These are phyloP conservation scores for Tuber brumale DNA, from an alignment of 495 filamentous ascomycete species.

Conservation along the genomic window DNA sequence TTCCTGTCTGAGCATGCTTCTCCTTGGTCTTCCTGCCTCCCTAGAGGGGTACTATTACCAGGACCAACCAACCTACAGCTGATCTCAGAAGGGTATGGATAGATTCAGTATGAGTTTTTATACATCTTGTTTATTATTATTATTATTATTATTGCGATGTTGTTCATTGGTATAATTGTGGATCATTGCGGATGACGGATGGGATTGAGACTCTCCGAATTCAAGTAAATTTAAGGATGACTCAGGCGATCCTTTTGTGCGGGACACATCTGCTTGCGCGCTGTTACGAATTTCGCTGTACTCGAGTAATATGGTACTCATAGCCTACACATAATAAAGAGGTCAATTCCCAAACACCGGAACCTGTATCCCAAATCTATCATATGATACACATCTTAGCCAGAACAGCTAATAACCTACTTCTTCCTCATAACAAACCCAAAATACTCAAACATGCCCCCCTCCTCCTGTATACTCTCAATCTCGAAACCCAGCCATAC, in stretches of 20 bases:
- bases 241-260: neutral
- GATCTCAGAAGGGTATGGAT: no score
- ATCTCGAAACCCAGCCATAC: slow-evolving; percentile 46
- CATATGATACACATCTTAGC: slow-evolving; percentile 1
- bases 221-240: neutral
- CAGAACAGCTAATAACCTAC: neutral
- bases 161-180: slow-evolving; percentile 18
- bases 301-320: neutral
- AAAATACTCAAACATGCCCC: slow-evolving; percentile 50
- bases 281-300: neutral
- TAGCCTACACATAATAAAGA: neutral
- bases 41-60: no score
- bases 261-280: neutral
- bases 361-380: slow-evolving; percentile 2
- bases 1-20: no score
- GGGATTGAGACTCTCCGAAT: neutral
- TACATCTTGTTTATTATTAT: neutral
- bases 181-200: neutral
- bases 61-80: no score
- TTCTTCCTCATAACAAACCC: slow-evolving; percentile 48
- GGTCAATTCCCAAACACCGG: neutral
- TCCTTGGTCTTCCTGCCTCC: no score
- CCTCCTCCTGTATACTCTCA: slow-evolving; percentile 44
- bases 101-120: neutral
- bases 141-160: neutral